Conservation (phyloP, 2,329 filamentous ascomycete genomes). For the Helminthosporium solani region DNA sequence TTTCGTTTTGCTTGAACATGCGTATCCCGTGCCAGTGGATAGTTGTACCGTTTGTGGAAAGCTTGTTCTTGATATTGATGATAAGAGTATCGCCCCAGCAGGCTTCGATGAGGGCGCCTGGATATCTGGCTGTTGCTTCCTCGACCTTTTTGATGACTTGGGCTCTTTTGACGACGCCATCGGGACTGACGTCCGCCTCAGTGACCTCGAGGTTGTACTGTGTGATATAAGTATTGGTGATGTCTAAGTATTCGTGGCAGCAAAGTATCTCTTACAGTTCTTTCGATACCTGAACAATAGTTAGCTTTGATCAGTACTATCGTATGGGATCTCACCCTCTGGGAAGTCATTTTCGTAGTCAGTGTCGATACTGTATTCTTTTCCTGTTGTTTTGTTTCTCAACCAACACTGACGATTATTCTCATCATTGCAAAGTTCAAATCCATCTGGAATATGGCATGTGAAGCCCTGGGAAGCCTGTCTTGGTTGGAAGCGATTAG, state of each 20-base stretch:
- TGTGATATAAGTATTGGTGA: neutral
- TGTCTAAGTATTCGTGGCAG: neutral
- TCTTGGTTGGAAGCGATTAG: conserved; percentile 11
- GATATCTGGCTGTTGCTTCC: conserved; percentile 7
- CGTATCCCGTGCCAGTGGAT: conserved; percentile 65
- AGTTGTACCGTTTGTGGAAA: conserved; percentile 57
- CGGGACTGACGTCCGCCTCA: conserved; percentile 14
- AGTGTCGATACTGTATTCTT: conserved; percentile 23
- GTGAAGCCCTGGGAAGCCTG: conserved; percentile 15
- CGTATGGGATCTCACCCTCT: neutral
- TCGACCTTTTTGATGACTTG: conserved; percentile 22
- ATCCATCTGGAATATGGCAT: conserved; percentile 23
- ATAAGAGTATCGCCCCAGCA: conserved; percentile 26
- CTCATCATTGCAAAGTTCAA: conserved; percentile 20
- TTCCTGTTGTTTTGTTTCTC: conserved; percentile 15
- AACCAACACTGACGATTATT: conserved; percentile 29
- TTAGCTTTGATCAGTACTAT: neutral
- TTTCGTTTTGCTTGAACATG: conserved; percentile 50
- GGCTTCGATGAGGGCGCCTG: conserved; percentile 23
- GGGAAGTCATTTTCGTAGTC: conserved; percentile 21
- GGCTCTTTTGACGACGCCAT: conserved; percentile 19
- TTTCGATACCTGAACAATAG: conserved; percentile 4
- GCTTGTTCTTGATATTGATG: conserved; percentile 51
- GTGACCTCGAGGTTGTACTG: conserved; percentile 13
- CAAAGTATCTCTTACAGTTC: conserved; percentile 6